phyloP scores from a whole-genome alignment of 257 asterid species.

The Avicennia marina region DNA sequence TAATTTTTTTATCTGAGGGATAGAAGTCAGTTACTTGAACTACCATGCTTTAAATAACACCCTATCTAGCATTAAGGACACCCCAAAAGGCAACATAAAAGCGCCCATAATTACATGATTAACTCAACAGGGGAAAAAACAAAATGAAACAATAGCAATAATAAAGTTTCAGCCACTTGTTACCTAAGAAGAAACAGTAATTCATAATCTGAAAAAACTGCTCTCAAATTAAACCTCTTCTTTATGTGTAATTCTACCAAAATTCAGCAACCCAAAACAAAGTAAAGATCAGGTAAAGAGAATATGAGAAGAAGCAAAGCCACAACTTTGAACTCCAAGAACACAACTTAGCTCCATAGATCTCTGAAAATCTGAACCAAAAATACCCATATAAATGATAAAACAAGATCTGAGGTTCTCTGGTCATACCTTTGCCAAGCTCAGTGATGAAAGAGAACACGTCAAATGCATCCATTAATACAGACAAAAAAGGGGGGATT shows the following conservation, averaged over 20 bases:
- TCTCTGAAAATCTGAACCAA: constrained; percentile 35
- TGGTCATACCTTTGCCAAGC: constrained; percentile 58
- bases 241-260: neutral
- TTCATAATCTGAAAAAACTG: constrained; percentile 8
- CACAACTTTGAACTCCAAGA: constrained; percentile 7
- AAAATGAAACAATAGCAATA: neutral
- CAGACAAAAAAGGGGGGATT: constrained; percentile 19
- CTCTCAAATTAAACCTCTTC: neutral
- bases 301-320: constrained; percentile 9
- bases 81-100: no score
- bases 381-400: neutral
- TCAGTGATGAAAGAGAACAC: constrained; percentile 38
- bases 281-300: constrained; percentile 4
- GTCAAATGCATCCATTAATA: constrained; percentile 49
- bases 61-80: no score
- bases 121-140: neutral
- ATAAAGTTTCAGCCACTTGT: neutral
- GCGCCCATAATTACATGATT: no score
- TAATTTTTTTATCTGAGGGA: no score
- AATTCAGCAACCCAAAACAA: constrained; percentile 9
- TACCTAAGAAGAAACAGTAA: neutral
- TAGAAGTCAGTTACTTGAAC: no score
- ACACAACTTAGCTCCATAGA: constrained; percentile 32
- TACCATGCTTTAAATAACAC: no score
- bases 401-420: constrained; percentile 25